A percentile compares a stretch with the other conserved stretches of the same genome.
These are phyloP conservation scores for Pseudogymnoascus sp. DNA, from an alignment of 2,329 filamentous ascomycete species.

Conservation along the genomic window DNA sequence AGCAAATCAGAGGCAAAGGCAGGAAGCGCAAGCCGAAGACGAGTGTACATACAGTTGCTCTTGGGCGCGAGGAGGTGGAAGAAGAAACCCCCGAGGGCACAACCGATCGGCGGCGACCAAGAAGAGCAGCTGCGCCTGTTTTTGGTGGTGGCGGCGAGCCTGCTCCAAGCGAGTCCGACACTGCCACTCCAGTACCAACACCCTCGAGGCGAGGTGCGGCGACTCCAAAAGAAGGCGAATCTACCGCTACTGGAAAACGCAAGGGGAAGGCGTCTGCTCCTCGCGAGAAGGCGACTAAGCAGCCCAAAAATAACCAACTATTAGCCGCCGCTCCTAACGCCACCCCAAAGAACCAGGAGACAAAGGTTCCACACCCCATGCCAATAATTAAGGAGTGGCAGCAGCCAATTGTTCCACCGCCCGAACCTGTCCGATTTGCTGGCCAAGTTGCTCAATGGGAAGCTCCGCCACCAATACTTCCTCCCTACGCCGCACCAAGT, in stretches of 20 bases:
- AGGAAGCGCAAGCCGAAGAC: slow-evolving; percentile 49
- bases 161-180: slow-evolving; percentile 55
- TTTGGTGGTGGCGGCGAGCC: slow-evolving; percentile 60
- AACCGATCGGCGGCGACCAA: slow-evolving; percentile 53
- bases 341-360: slow-evolving; percentile 6
- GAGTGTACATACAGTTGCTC: slow-evolving; percentile 59
- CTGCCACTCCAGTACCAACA: slow-evolving; percentile 49
- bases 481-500: slow-evolving; percentile 19
- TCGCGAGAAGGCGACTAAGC: slow-evolving; percentile 25
- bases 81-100: slow-evolving; percentile 51
- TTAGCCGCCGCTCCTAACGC: slow-evolving; percentile 24
- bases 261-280: slow-evolving; percentile 21
- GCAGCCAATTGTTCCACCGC: background rate
- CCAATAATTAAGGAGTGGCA: slow-evolving; percentile 18
- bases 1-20: slow-evolving; percentile 43
- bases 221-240: slow-evolving; percentile 35
- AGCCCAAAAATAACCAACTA: slow-evolving; percentile 27
- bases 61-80: slow-evolving; percentile 48
- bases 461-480: slow-evolving; percentile 13
- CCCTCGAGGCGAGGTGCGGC: slow-evolving; percentile 44
- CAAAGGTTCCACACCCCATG: background rate
- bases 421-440: background rate
- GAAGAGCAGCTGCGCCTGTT: slow-evolving; percentile 61
- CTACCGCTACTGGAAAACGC: slow-evolving; percentile 35
- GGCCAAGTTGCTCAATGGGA: slow-evolving; percentile 21